Base-by-base conservation (phyloP, 1,139 yeast genomes). In the Candida sp. region DNA sequence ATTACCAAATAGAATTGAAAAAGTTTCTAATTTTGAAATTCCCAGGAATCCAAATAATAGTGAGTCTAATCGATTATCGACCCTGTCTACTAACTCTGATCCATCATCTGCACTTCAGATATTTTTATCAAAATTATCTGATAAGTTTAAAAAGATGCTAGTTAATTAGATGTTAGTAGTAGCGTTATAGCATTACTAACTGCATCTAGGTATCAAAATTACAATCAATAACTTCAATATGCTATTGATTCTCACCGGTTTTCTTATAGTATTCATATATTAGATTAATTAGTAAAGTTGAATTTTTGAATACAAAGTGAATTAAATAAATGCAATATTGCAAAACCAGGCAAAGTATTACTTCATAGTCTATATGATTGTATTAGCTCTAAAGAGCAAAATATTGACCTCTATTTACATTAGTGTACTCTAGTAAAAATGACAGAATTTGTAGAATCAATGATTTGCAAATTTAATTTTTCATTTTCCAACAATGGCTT, bases 401-500 rank as follows among this genome's bases (percentile, higher is more conserved):
- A 15, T 15, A 15, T 15, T 2, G 19, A 15, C 19, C 19, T 11
- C 36, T 44, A 30, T 43, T 34, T 22, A 46, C n/a, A 21, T 19
- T 35, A 35, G 19, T 22, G 22, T 15, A 37, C 34, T 21, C 39
- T 27, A 15, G 39, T 27, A 21, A 37, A 37, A 19, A 37, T 12
- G n/a, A 11, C 29, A 7, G 22, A 12, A 5, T 19, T n/a, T 6
- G 9, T 50, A 40, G 49, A 44, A 44, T 59, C 57, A 33, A 52
- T 49, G 11, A 70, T 55, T 30, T 45, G 51, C 15, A 66, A 27
- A 38, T 45, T 39, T 33, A 55, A 45, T 45, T 53, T 38, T 19
- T 37, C 39, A 30, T 47, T 44, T 22, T 45, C 41, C 25, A 63
- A 36, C 23, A 67, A 45, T 1, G 73, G 72, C 29, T 56, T 52